Evolutionary conservation across 192 early-diverging fungal genomes (phyloP), one percentile per base, ranked within the genome.

Genomic region (Entomortierella chlamydospora): DNA sequence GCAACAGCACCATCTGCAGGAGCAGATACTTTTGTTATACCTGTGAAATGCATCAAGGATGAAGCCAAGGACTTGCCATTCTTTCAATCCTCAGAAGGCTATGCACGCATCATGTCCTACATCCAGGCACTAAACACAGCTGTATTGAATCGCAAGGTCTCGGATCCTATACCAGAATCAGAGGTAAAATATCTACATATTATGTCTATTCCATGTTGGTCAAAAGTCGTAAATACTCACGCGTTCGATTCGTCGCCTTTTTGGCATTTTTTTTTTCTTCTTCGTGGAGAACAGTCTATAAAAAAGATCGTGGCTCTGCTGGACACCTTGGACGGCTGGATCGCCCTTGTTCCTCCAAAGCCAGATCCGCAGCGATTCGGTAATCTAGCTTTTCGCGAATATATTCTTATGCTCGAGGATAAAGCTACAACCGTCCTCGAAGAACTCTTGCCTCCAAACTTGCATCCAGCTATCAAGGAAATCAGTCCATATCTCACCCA

Each of bases 361-460:
- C 42, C 85, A 29, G 81, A 89, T 29, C 84, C 90, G 8, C 90
- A 92, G 78, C 87, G 98, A 28, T 99, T 98, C 72, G 98, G 98
- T 0, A 98, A 98, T 86, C 91, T 86, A 57, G 91, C 96, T 0
- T 99, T 98, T 82, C 88, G 93, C n/a, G 74, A 64, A 1, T 99
- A 95, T 90, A 61, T 88, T n/a, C 41, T 42, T 49, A 59, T 52
- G 28, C 37, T 68, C 25, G 70, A 60, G 28, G 66, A 86, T 57
- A 83, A 77, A 23, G 61, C 72, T 11, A 34, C 37, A 12, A 25
- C 30, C 15, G 23, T 87, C 12, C 81, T 85, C 53, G 37, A 81
- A 18, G 68, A 65, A 4, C 60, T 81, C 7, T 63, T 88, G 7
- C 83, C 85, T 9, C 1, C 51, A 2, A 25, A 56, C 12, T 59